Base-by-base conservation (phyloP, 148 eudicot species). In the Chenopodium formosanum region DNA sequence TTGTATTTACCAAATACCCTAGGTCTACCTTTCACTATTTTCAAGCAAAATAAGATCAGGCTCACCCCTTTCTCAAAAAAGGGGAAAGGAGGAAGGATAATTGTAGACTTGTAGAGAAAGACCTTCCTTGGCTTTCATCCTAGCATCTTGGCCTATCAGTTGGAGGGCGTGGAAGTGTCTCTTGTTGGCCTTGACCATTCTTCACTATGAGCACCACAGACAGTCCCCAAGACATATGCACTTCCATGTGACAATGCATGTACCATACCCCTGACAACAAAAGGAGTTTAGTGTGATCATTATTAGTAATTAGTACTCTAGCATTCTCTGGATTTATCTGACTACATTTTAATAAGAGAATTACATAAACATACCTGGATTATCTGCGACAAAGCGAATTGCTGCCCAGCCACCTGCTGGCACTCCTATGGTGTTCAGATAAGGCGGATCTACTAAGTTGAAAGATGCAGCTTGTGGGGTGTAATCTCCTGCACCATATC, bases 361-460 rank as follows among this genome's bases (percentile, higher is more conserved):
- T 47, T 44, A 16, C 17, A 50, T n/a, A 50, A 27, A 77, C 64
- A 25, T 85, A 91, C 94, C 94, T 81, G 94, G 94, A 86, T 91
- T 91, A 68, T 91, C 91, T 31, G 94, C 94, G 4, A 78, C 77
- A 22, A 91, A 91, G 58, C 92, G 80, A 53, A 90, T 89, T 47
- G 90, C 94, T 67, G 94, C 90, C 94, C 94, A 91, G 64, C 94
- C 94, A 19, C 92, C 92, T 1, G 79, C 90, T 4, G 94, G 91
- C 52, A 91, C 94, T 80, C 91, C 92, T 72, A 91, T 69, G 29
- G 91, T 89, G 85, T 90, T 91, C 88, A 88, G 82, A 81, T 82
- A 83, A 64, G 92, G 92, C 47, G 94, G 94, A 74, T 91, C 94
- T 32, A 88, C 86, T 83, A 91, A 79, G 84, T 91, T 91, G 82